Evolutionary conservation across 2,329 filamentous ascomycete genomes (phyloP).

Genomic region (Whalleya microplaca): DNA sequence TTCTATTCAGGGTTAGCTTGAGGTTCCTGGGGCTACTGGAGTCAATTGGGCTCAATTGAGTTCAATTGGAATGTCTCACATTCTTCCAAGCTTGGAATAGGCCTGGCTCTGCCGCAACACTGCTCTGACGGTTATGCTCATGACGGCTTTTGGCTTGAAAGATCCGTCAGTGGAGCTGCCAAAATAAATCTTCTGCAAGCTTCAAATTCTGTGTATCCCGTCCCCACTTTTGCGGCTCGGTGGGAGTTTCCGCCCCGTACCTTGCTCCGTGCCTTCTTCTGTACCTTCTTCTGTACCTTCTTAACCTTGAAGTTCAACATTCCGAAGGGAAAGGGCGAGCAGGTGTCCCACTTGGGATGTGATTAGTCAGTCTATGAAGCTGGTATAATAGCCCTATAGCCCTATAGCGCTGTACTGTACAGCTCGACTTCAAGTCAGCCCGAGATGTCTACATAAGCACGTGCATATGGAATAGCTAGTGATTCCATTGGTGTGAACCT

Average conservation of each 20-base stretch:
- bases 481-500: too few species aligned
- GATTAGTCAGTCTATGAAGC: too few species aligned
- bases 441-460: too few species aligned
- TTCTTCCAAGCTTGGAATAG: slow-evolving; percentile 18
- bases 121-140: slow-evolving; percentile 25
- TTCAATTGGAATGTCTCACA: slow-evolving; percentile 26
- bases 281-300: too few species aligned
- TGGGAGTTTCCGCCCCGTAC: neutral
- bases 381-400: too few species aligned
- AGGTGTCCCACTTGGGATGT: neutral
- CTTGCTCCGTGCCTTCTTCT: too few species aligned
- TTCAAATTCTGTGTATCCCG: neutral
- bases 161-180: neutral
- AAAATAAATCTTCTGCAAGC: neutral
- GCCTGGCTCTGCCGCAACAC: slow-evolving; percentile 22
- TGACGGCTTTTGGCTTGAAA: slow-evolving; percentile 10
- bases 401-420: too few species aligned
- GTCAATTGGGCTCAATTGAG: neutral
- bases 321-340: neutral
- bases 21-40: neutral
- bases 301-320: too few species aligned
- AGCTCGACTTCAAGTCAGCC: too few species aligned
- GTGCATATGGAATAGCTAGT: too few species aligned
- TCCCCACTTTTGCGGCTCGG: neutral
- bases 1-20: slow-evolving; percentile 5